A percentile compares a stretch with the other conserved stretches of the same genome.
Conservation (phyloP, 2,329 filamentous ascomycete genomes). For the Paecilomyces variotii region DNA sequence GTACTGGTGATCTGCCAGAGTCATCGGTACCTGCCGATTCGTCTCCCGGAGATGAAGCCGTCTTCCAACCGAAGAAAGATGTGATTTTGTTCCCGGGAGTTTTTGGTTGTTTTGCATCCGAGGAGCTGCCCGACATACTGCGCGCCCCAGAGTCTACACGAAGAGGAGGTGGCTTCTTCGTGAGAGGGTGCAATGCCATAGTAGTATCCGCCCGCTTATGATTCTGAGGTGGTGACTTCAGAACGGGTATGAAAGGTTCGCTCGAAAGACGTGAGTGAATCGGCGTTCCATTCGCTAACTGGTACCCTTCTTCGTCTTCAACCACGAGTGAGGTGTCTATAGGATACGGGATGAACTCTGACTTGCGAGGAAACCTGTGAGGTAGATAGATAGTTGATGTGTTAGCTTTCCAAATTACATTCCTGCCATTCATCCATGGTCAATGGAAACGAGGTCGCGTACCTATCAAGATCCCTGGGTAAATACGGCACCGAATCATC, state of each 20-base stretch:
- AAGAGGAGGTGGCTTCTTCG: constrained; percentile 35
- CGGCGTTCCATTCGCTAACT: constrained; percentile 30
- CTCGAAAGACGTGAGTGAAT: constrained; percentile 35
- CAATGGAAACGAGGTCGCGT: neutral
- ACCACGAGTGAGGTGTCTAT: constrained; percentile 23
- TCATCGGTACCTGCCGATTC: constrained; percentile 56
- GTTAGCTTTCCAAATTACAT: neutral
- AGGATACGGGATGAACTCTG: constrained; percentile 18
- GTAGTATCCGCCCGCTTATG: constrained; percentile 30
- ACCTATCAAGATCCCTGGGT: constrained; percentile 10
- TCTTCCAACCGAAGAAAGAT: constrained; percentile 62
- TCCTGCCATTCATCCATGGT: neutral
- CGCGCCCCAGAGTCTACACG: constrained; percentile 34
- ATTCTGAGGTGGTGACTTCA: constrained; percentile 61
- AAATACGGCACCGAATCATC: constrained; percentile 8
- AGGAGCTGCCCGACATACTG: constrained; percentile 24
- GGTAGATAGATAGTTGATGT: neutral
- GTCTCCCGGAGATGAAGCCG: constrained; percentile 44
- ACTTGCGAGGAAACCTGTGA: constrained; percentile 29
- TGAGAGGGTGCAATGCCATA: constrained; percentile 38
- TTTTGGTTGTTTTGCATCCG: constrained; percentile 36
- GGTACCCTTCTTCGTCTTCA: constrained; percentile 18
- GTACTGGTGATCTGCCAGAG: constrained; percentile 49
- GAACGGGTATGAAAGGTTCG: constrained; percentile 49
- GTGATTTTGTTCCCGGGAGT: constrained; percentile 52